These are phyloP conservation scores for Byssoonygena ceratinophila DNA, from an alignment of 2,329 filamentous ascomycete species.

Conservation along the genomic window DNA sequence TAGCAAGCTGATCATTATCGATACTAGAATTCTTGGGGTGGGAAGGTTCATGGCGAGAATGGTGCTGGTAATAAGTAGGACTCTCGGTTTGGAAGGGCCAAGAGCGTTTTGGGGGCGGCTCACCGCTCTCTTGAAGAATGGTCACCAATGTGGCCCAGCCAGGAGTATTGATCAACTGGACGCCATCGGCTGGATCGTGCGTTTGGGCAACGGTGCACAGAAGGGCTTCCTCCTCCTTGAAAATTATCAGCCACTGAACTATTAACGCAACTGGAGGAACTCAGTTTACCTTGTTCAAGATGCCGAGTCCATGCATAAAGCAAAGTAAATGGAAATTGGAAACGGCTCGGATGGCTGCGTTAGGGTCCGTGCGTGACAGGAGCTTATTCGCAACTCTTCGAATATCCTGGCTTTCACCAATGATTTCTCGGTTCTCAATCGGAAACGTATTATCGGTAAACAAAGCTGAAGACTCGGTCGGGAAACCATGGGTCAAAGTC, in stretches of 20 bases:
- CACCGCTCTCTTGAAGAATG: constrained; percentile 94
- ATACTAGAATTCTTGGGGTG: constrained; percentile 21
- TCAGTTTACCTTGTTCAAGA: constrained; percentile 65
- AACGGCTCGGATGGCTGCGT: constrained; percentile 54
- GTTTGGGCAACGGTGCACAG: constrained; percentile 74
- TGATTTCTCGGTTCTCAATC: constrained; percentile 78
- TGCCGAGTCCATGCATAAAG: constrained; percentile 69
- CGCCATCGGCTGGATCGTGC: constrained; percentile 68
- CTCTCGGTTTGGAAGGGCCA: constrained; percentile 35
- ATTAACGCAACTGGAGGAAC: background rate
- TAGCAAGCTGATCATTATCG: constrained; percentile 52
- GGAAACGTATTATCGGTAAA: constrained; percentile 67
- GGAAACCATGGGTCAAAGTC: constrained; percentile 93
- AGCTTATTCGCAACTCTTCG: constrained; percentile 58
- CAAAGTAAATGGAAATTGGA: constrained; percentile 93
- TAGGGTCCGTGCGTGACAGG: constrained; percentile 52
- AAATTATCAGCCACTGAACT: background rate
- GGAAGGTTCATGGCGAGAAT: constrained; percentile 1
- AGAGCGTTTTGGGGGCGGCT: constrained; percentile 72
- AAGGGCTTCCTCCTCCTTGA: constrained; percentile 76
- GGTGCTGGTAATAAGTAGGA: constrained; percentile 22
- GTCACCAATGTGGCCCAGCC: constrained; percentile 91
- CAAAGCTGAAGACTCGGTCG: constrained; percentile 62
- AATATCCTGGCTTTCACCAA: constrained; percentile 77
- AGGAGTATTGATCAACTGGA: constrained; percentile 72